These are phyloP conservation scores for Glaciozyma martinii DNA, from an alignment of 768 basidiomycete genomes.

Conservation along the genomic window DNA sequence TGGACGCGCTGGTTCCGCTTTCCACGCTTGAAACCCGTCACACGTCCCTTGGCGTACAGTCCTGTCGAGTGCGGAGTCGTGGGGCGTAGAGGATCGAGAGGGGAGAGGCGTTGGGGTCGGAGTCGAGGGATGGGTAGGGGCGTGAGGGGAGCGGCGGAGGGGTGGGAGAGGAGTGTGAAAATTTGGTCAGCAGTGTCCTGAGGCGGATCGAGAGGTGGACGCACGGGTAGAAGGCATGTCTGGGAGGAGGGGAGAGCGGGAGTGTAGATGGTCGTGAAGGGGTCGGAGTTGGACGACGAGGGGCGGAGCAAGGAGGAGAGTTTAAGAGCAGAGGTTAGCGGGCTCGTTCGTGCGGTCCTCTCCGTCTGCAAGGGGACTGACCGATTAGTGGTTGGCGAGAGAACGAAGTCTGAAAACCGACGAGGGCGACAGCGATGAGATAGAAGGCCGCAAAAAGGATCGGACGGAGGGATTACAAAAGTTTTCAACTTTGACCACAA, in stretches of 20 bases:
- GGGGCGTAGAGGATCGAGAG: background rate
- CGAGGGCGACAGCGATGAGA: no score
- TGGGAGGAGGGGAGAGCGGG: background rate
- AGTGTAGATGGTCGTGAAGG: no score
- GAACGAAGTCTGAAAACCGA: no score
- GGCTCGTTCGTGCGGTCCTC: background rate
- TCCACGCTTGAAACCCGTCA: slow-evolving; percentile 95
- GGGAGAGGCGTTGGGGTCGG: background rate
- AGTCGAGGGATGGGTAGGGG: background rate
- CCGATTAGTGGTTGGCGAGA: background rate
- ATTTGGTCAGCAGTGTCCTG: background rate
- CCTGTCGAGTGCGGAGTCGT: background rate
- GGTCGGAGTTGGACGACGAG: background rate
- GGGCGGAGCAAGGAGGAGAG: background rate
- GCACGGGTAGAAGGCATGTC: slow-evolving; percentile 1
- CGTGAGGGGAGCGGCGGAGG: background rate
- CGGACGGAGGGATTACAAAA: no score
- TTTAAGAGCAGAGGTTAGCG: background rate
- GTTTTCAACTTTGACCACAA: no score
- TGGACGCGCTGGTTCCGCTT: slow-evolving; percentile 94
- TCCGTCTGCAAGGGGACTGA: background rate
- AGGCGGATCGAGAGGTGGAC: background rate
- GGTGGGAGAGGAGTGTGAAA: background rate
- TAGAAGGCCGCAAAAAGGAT: no score
- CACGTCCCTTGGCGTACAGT: slow-evolving; percentile 53